phyloP scores from a whole-genome alignment of 768 basidiomycete genomes.

The Phanerochaete sordida region DNA sequence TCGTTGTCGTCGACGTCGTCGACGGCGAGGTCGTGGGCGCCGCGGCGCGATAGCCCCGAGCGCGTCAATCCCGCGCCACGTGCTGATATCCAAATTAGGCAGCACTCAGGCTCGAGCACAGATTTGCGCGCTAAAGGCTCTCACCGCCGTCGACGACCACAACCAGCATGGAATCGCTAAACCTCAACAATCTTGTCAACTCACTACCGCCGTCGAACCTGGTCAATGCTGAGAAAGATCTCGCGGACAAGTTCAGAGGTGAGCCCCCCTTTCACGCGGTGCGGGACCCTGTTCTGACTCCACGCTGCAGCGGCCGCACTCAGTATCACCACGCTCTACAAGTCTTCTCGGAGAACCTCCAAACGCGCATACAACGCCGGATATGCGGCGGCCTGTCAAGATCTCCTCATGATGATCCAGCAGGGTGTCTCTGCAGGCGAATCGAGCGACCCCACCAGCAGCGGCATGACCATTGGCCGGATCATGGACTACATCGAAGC shows the following conservation, averaged over 20 bases:
- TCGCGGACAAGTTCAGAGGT: conserved; percentile 84
- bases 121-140: background rate
- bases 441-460: conserved; percentile 43
- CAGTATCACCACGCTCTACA: conserved; percentile 81
- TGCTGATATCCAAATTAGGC: background rate
- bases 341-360: conserved; percentile 71
- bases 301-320: conserved; percentile 64
- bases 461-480: conserved; percentile 70
- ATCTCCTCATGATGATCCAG: conserved; percentile 79
- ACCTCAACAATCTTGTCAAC: conserved; percentile 73
- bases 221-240: conserved; percentile 78
- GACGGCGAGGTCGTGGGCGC: too few species aligned
- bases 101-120: background rate
- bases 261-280: background rate
- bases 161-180: conserved; percentile 39
- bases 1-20: background rate
- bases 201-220: conserved; percentile 66
- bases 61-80: background rate
- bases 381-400: conserved; percentile 76
- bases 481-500: conserved; percentile 88
- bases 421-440: conserved; percentile 66
- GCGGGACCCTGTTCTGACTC: conserved; percentile 1
- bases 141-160: conserved; percentile 5
- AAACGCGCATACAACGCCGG: conserved; percentile 81
- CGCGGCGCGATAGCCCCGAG: too few species aligned